A percentile compares a stretch with the other conserved stretches of the same genome.
Conservation (phyloP, 768 basidiomycete species). For the Cystofilobasidium bisporidii region DNA sequence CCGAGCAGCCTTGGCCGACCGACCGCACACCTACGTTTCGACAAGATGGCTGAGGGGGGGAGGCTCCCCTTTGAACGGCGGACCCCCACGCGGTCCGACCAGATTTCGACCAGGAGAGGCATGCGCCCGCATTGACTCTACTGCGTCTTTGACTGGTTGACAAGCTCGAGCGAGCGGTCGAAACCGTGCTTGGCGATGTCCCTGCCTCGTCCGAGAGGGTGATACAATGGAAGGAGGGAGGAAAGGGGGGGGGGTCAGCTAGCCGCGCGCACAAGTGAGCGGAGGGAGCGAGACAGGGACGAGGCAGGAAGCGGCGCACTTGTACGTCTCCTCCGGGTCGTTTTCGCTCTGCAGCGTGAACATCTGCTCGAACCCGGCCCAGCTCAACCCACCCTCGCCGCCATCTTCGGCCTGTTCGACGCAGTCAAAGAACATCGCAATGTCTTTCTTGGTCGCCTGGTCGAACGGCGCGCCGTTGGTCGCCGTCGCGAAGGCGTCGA, state of each 20-base stretch:
- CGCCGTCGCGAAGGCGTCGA: constrained; percentile 67
- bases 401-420: constrained; percentile 42
- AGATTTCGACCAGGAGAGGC: too few species aligned
- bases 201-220: too few species aligned
- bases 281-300: neutral
- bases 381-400: neutral
- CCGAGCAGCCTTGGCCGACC: too few species aligned
- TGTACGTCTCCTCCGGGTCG: constrained; percentile 67
- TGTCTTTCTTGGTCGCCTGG: constrained; percentile 65
- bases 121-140: too few species aligned
- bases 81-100: too few species aligned
- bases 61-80: too few species aligned
- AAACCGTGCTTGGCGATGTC: constrained; percentile 64
- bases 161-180: constrained; percentile 55
- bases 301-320: constrained; percentile 3
- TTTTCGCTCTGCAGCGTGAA: constrained; percentile 78
- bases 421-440: constrained; percentile 64
- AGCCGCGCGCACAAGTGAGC: too few species aligned
- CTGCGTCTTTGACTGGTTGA: constrained; percentile 33
- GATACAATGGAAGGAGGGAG: too few species aligned
- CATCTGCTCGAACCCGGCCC: constrained; percentile 59
- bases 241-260: too few species aligned
- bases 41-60: too few species aligned
- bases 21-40: too few species aligned
- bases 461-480: constrained; percentile 76